phyloP scores from a whole-genome alignment of 2,329 filamentous ascomycete genomes.

The Coccinonectria pachysandricola region DNA sequence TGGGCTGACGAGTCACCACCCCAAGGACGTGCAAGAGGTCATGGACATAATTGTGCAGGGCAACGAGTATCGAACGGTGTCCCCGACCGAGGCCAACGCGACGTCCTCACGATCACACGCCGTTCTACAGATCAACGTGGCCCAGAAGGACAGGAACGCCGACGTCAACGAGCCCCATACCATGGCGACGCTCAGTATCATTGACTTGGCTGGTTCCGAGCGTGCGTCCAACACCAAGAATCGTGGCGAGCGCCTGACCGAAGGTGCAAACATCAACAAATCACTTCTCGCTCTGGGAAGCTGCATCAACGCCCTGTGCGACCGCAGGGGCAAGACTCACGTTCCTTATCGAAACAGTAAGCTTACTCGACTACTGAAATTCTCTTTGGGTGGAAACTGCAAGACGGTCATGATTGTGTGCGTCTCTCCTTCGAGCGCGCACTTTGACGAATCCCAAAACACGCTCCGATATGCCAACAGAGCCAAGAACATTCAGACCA shows the following conservation, averaged over 20 bases:
- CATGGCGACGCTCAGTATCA: slow-evolving; percentile 96
- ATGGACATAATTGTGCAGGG: slow-evolving; percentile 99
- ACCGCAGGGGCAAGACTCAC: slow-evolving; percentile 82
- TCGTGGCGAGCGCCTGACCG: slow-evolving; percentile 76
- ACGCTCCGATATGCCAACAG: slow-evolving; percentile 94
- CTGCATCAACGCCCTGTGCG: slow-evolving; percentile 97
- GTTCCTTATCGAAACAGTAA: slow-evolving; percentile 98
- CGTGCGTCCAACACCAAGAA: slow-evolving; percentile 96
- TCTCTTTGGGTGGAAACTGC: slow-evolving; percentile 94
- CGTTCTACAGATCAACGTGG: slow-evolving; percentile 92
- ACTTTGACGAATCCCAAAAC: slow-evolving; percentile 98
- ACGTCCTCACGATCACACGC: slow-evolving; percentile 96
- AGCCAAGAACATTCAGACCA: slow-evolving; percentile 99
- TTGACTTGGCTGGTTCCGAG: slow-evolving; percentile 93
- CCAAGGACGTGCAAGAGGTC: slow-evolving; percentile 84
- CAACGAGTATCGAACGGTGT: slow-evolving; percentile 91
- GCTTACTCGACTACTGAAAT: slow-evolving; percentile 88
- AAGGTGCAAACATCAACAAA: slow-evolving; percentile 99
- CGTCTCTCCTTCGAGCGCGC: slow-evolving; percentile 88
- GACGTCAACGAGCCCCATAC: slow-evolving; percentile 90
- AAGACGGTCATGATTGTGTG: slow-evolving; percentile 99
- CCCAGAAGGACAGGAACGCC: slow-evolving; percentile 88
- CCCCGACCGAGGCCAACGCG: slow-evolving; percentile 92
- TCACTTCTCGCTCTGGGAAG: slow-evolving; percentile 88
- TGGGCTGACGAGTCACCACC: slow-evolving; percentile 83